Evolutionary conservation across 306 rosid genomes (phyloP).

Genomic region (Lotus japonicus): DNA sequence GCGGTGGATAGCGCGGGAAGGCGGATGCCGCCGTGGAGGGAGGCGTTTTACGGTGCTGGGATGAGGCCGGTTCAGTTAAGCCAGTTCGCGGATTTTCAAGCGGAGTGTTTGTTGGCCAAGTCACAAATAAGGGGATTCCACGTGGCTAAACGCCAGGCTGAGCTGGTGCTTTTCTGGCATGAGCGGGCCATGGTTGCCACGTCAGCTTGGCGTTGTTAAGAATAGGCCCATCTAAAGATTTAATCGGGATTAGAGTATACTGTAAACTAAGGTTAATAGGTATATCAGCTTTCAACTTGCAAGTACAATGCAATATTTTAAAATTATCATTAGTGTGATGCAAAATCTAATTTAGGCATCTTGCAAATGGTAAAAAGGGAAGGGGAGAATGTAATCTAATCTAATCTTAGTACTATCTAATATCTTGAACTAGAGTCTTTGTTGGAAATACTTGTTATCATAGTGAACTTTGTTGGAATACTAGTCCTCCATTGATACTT

Average conservation of each 20-base stretch:
- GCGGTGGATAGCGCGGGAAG: slow-evolving; percentile 55
- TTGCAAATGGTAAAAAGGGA: too few relatives aligned
- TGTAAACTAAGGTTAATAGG: too few relatives aligned
- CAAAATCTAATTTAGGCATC: too few relatives aligned
- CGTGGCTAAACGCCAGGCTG: slow-evolving; percentile 72
- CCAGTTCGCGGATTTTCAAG: slow-evolving; percentile 80
- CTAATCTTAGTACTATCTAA: too few relatives aligned
- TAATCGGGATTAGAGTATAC: not conserved
- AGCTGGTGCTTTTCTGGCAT: slow-evolving; percentile 78
- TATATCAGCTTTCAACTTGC: too few relatives aligned
- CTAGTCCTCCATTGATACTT: too few relatives aligned
- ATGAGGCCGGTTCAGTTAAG: slow-evolving; percentile 78
- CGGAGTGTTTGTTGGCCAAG: slow-evolving; percentile 62
- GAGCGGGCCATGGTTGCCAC: slow-evolving; percentile 63
- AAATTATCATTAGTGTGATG: too few relatives aligned
- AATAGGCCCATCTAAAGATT: not conserved
- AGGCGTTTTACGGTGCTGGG: slow-evolving; percentile 63
- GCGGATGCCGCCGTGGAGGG: slow-evolving; percentile 48
- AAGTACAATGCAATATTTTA: too few relatives aligned
- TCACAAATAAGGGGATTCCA: slow-evolving; percentile 76
- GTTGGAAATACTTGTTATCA: too few relatives aligned
- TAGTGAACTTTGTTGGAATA: too few relatives aligned
- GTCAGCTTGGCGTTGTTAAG: slow-evolving; percentile 78
- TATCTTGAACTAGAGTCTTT: too few relatives aligned
- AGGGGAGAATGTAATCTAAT: too few relatives aligned